A percentile compares a stretch with the other conserved stretches of the same genome.
Evolutionary conservation across 225 moss, liverwort and hornwort species (phyloP).

Genomic region (Physcomitrellopsis africana): DNA sequence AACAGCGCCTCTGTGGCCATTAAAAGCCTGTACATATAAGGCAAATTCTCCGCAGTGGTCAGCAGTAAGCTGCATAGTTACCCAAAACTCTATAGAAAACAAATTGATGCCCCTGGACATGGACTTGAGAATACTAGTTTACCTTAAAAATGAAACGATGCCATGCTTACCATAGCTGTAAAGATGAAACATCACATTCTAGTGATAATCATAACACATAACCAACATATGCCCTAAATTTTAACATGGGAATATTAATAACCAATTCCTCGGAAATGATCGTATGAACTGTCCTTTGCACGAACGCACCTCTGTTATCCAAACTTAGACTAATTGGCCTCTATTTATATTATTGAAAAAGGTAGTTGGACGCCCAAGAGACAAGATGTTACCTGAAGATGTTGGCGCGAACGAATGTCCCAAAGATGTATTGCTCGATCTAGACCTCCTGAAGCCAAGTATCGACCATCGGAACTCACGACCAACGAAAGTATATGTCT

Average conservation of each 20-base stretch:
- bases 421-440: slow-evolving; percentile 87
- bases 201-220: too few species aligned
- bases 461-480: slow-evolving; percentile 90
- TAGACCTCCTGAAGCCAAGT: slow-evolving; percentile 90
- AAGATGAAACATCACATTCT: too few species aligned
- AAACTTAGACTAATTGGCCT: background rate
- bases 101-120: too few species aligned
- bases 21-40: slow-evolving; percentile 63
- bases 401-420: slow-evolving; percentile 91
- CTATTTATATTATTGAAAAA: background rate
- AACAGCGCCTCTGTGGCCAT: slow-evolving; percentile 93
- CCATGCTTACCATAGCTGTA: too few species aligned
- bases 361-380: background rate
- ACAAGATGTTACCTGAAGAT: slow-evolving; percentile 66
- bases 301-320: background rate
- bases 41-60: background rate
- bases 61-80: background rate
- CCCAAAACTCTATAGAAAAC: too few species aligned
- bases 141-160: too few species aligned
- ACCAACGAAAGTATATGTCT: slow-evolving; percentile 84
- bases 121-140: too few species aligned
- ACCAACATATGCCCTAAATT: too few species aligned
- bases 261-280: background rate
- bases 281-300: background rate
- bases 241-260: too few species aligned